Percentiles rank a stretch among this genome's conserved stretches.
phyloP scores from a whole-genome alignment of 352 stramenopile genomes.

The Phytophthora megakarya region DNA sequence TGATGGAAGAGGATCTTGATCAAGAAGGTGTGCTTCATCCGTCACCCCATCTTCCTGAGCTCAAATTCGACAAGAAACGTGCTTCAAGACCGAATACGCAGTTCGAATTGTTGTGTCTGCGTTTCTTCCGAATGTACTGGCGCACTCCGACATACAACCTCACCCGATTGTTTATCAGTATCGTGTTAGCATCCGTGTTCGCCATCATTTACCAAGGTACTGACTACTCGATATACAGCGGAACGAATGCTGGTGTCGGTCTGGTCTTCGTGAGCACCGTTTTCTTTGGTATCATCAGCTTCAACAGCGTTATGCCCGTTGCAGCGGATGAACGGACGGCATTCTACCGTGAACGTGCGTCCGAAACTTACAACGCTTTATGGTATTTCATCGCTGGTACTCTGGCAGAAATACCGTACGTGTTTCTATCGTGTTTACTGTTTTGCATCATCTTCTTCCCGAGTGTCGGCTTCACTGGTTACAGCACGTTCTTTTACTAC shows the following conservation, averaged over 20 bases:
- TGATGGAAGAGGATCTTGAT: constrained; percentile 51
- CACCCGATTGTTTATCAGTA: constrained; percentile 61
- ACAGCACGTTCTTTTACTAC: constrained; percentile 48
- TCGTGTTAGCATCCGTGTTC: constrained; percentile 76
- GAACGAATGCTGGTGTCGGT: constrained; percentile 55
- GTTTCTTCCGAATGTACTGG: constrained; percentile 62
- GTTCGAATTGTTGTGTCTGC: constrained; percentile 38
- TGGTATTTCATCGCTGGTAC: constrained; percentile 71
- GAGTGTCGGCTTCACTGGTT: constrained; percentile 49
- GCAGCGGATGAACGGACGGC: constrained; percentile 17
- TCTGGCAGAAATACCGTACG: constrained; percentile 27
- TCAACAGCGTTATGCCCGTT: constrained; percentile 30
- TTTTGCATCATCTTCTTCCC: constrained; percentile 57
- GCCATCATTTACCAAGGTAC: constrained; percentile 71
- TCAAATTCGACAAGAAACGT: constrained; percentile 47
- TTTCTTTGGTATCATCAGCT: constrained; percentile 72
- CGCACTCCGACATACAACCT: constrained; percentile 86
- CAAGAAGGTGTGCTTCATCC: constrained; percentile 45
- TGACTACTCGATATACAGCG: constrained; percentile 47
- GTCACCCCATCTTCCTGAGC: constrained; percentile 37
- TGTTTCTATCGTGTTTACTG: constrained; percentile 49
- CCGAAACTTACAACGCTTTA: constrained; percentile 75
- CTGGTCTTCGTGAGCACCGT: constrained; percentile 86
- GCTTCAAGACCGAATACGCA: constrained; percentile 29
- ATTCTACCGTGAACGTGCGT: constrained; percentile 91